Evolutionary conservation across 345 rosid species (phyloP), one percentile per base, ranked within the genome.

Genomic region (Gossypium sturtianum): DNA sequence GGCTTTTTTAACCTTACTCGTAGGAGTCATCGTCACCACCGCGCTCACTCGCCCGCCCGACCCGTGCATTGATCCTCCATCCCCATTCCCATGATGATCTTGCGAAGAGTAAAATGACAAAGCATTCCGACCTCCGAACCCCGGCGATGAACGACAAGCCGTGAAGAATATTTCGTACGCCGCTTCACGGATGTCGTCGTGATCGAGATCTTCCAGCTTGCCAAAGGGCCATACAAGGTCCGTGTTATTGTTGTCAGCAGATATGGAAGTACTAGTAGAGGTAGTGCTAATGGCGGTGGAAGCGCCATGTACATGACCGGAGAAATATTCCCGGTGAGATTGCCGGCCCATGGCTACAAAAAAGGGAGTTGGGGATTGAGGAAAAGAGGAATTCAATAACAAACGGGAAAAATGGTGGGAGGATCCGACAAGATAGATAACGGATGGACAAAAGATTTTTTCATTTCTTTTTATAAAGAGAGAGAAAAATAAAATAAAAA

Each of bases 111-210:
- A 88, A 72, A 87, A 94, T 16, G 81, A 84, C 60, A 90, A 78
- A 15, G 92, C 87, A 34, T 87, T 87, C 65, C 88, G 81, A 9
- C 93, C 98, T 20, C 97, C 93, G 15, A 94, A 94, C 2, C 97
- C 93, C 0, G 97, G 97, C 12, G 95, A 88, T 1, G 98, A 90
- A 4, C 99, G 81, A 65, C 99, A 95, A 9, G 98, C 79, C 4
- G 93, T 91, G 86, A 95, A 90, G 82, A 95, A 93, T 19, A 95
- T 85, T 82, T 91, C 98, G 41, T 95, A 95, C 29, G 99, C 96
- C 1, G 96, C 85, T 75, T 91, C 97, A 3, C 99, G 87, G 72
- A 95, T 81, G 54, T 93, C 97, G 12, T 93, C 91, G 2, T 75
- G 60, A 4, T 88, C 93, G 2, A 91, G 82, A 61, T 80, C 82